These are phyloP conservation scores for Mallotus repandus DNA, from an alignment of 441 rosid genomes.

Conservation along the genomic window DNA sequence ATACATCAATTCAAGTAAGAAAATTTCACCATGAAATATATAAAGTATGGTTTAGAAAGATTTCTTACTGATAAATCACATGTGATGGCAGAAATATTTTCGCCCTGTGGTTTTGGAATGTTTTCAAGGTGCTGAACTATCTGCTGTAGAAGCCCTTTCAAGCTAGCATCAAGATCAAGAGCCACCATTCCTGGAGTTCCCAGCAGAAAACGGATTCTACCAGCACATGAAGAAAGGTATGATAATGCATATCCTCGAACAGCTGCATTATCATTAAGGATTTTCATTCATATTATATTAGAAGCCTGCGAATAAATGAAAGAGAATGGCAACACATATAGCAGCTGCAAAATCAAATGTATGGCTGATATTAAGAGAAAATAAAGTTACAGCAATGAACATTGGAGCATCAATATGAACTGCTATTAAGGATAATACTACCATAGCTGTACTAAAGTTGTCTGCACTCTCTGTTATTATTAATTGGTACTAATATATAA, in stretches of 20 bases:
- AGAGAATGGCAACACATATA: conserved; percentile 15
- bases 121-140: conserved; percentile 88
- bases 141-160: conserved; percentile 86
- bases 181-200: conserved; percentile 99
- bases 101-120: conserved; percentile 92
- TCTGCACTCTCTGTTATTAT: not conserved
- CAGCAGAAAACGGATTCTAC: conserved; percentile 90
- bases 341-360: conserved; percentile 1
- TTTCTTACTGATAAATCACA: conserved; percentile 94
- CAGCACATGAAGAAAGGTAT: conserved; percentile 98
- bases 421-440: not conserved
- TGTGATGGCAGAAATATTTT: conserved; percentile 80
- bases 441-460: not conserved
- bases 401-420: not conserved
- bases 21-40: conserved; percentile 10
- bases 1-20: not conserved
- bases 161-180: conserved; percentile 86
- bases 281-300: conserved; percentile 14
- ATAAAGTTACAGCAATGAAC: not conserved
- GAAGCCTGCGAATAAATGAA: conserved; percentile 15
- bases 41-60: conserved; percentile 23
- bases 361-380: conserved; percentile 4
- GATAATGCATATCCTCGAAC: conserved; percentile 98
- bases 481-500: not conserved
- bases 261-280: conserved; percentile 61